Evolutionary conservation across 2,329 filamentous ascomycete species (phyloP), one percentile per base, ranked within the genome.

Genomic region (Exophiala sp.): DNA sequence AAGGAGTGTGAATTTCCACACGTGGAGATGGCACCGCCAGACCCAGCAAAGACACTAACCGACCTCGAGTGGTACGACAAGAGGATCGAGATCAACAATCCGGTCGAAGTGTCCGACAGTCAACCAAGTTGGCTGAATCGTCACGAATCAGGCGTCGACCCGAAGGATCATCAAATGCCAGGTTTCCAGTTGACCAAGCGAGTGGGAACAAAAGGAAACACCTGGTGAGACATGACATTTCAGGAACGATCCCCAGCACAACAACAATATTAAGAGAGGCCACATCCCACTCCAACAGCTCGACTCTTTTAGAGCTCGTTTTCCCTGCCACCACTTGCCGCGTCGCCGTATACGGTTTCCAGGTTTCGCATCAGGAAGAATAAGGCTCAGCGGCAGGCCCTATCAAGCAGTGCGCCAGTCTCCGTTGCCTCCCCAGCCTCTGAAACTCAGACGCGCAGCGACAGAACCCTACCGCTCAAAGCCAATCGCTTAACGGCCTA

Each of bases 201-300:
- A 14, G 47, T 48, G 48, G 51, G 51, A 54, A 57, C 50, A 39
- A 57, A 29, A 47, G 50, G 54, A 52, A 54, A 54, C 51, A 36
- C 38, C 33, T 43, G 42, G 50, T 57, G 57, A 57, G 57, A 59
- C 57, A 57, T 41, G 47, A 47, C 38, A 44, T 40, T 24, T 41
- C 29, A 24, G 24, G 34, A 21, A 40, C 12, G 33, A 52, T 10
- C 18, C 35, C 42, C 18, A 33, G 32, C 35, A 46, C 42, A 41
- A 45, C 41, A 24, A n/a, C 29, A 47, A 14, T 44, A 47, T 40
- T 10, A 47, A 47, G 41, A 20, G 36, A 14, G 33, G 14, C 34
- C 34, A 32, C 16, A 34, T 29, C 12, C 43, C 52, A 33, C 29
- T 35, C 34, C 41, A 32, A 33, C 34, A 51, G 10, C 33, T 38